phyloP scores from a whole-genome alignment of 2,329 filamentous ascomycete genomes.

The Ophioceras dolichostomum region DNA sequence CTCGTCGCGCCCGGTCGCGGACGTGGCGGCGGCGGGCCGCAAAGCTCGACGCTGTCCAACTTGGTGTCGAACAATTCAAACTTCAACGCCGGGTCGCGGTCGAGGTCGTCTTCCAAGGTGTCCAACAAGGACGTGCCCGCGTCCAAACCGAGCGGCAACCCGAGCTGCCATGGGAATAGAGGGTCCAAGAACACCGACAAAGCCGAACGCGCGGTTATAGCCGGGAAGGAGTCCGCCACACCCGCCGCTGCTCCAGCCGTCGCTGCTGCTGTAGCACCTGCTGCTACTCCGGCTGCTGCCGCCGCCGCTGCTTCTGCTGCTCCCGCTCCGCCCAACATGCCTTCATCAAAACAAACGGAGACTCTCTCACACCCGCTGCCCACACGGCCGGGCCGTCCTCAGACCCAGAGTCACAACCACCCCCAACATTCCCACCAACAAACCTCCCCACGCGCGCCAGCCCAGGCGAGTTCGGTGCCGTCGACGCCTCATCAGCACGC shows the following conservation, averaged over 20 bases:
- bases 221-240: conserved; percentile 35
- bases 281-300: too few species aligned
- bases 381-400: conserved; percentile 5
- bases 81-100: conserved; percentile 42
- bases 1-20: conserved; percentile 45
- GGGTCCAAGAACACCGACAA: conserved; percentile 42
- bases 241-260: too few species aligned
- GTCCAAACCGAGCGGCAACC: conserved; percentile 4
- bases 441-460: conserved; percentile 5
- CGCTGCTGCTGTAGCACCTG: too few species aligned
- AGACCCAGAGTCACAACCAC: neutral
- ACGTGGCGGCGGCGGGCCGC: conserved; percentile 41
- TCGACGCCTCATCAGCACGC: conserved; percentile 87
- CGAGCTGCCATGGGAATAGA: conserved; percentile 54
- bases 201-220: conserved; percentile 49
- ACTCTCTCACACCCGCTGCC: conserved; percentile 9
- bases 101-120: conserved; percentile 48
- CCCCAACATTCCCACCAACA: conserved; percentile 1
- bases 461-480: conserved; percentile 77
- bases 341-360: conserved; percentile 23
- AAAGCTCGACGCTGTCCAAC: conserved; percentile 41
- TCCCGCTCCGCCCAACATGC: neutral
- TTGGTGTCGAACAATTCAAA: conserved; percentile 36
- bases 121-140: conserved; percentile 34
- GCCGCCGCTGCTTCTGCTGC: too few species aligned